Evolutionary conservation across 2,329 filamentous ascomycete genomes (phyloP).

Genomic region (Chrysoporthe puriensis): DNA sequence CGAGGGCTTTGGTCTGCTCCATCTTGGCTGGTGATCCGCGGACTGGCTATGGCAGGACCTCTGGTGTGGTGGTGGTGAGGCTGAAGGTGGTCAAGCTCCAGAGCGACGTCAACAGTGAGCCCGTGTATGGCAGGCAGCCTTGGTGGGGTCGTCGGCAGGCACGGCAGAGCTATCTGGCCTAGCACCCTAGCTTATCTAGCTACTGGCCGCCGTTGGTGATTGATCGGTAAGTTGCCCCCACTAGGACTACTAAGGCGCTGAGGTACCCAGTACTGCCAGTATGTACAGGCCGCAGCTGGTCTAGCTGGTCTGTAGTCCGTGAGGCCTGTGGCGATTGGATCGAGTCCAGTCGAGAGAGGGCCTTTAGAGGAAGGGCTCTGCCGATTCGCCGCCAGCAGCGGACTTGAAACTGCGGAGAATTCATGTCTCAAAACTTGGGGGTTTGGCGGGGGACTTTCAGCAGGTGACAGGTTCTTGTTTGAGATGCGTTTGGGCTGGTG

Average conservation of each 20-base stretch:
- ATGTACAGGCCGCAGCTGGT: background rate
- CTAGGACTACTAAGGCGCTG: background rate
- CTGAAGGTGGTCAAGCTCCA: background rate
- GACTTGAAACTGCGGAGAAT: background rate
- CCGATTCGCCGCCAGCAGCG: background rate
- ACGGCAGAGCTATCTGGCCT: slow-evolving; percentile 19
- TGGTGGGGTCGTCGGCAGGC: slow-evolving; percentile 19
- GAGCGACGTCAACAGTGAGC: background rate
- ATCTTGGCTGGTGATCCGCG: slow-evolving; percentile 48
- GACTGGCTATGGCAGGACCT: background rate
- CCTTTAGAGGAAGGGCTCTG: background rate
- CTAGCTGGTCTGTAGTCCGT: background rate
- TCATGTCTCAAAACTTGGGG: slow-evolving; percentile 2
- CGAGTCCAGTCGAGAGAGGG: background rate
- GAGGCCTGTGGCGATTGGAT: background rate
- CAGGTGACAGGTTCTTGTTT: background rate
- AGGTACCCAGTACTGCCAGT: background rate
- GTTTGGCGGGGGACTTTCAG: background rate
- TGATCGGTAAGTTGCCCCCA: background rate
- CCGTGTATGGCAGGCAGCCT: slow-evolving; percentile 11
- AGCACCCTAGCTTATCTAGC: background rate
- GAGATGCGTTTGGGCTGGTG: slow-evolving; percentile 9
- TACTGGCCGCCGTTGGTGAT: too few species aligned
- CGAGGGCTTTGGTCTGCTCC: slow-evolving; percentile 73
- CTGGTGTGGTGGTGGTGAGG: background rate